Conservation (phyloP, 306 rosid species). For the Inga leiocalycina region DNA sequence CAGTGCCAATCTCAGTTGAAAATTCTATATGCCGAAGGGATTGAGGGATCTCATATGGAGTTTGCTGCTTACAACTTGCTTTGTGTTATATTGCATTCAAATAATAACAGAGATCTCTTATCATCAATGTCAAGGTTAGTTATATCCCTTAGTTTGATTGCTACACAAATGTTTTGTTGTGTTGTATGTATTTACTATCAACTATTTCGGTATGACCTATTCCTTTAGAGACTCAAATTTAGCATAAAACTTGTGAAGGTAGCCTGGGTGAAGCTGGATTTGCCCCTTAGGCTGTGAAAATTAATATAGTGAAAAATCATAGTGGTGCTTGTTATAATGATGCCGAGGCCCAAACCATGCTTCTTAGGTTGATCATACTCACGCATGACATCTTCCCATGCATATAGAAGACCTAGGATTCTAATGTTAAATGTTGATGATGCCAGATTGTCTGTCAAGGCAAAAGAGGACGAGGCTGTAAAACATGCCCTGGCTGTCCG, state of each 20-base stretch:
- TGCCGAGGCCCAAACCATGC: neutral
- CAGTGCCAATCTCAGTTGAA: conserved; percentile 94
- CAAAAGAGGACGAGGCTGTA: conserved; percentile 80
- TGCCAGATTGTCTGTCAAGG: conserved; percentile 70
- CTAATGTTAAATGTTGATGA: conserved; percentile 35
- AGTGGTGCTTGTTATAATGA: neutral
- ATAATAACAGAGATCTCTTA: conserved; percentile 84
- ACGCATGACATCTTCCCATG: neutral
- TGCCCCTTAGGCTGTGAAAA: neutral
- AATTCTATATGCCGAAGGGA: conserved; percentile 88
- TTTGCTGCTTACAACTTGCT: conserved; percentile 97
- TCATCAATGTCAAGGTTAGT: conserved; percentile 82
- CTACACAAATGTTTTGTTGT: neutral
- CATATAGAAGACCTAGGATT: neutral
- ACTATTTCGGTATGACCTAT: neutral
- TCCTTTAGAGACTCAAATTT: neutral
- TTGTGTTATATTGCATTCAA: conserved; percentile 90
- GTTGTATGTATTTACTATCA: neutral
- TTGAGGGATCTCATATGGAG: conserved; percentile 88
- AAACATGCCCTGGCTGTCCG: conserved; percentile 97
- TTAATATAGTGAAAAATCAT: neutral
- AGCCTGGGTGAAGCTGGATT: neutral
- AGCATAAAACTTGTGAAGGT: neutral
- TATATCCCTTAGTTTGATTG: conserved; percentile 6
- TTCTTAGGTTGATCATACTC: neutral